A percentile compares a stretch with the other conserved stretches of the same genome.
These are phyloP conservation scores for Penicillium cataractarum DNA, from an alignment of 495 filamentous ascomycete species.

Conservation along the genomic window DNA sequence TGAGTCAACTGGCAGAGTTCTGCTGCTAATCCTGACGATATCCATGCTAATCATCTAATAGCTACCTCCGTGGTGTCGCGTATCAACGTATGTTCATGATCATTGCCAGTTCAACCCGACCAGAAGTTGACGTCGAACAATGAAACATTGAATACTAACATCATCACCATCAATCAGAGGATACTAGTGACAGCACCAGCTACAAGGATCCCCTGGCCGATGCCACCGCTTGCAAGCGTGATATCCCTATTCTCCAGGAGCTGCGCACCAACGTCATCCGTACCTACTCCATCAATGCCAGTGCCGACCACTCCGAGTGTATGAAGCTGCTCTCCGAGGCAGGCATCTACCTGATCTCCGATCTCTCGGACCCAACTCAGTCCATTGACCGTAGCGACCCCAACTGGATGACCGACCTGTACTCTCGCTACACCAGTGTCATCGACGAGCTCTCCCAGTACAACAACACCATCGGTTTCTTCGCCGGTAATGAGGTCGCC, in stretches of 20 bases:
- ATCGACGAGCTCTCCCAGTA: slow-evolving; percentile 79
- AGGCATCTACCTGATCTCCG: slow-evolving; percentile 92
- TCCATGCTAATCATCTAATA: slow-evolving; percentile 31
- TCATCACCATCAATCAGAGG: slow-evolving; percentile 37
- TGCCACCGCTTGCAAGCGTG: slow-evolving; percentile 68
- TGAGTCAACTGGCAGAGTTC: slow-evolving; percentile 37
- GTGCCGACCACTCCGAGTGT: slow-evolving; percentile 75
- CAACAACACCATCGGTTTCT: slow-evolving; percentile 91
- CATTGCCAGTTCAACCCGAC: not conserved
- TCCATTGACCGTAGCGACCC: slow-evolving; percentile 86
- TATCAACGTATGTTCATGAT: slow-evolving; percentile 65
- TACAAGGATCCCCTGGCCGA: slow-evolving; percentile 77
- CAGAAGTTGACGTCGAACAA: no score
- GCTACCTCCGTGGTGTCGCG: slow-evolving; percentile 83
- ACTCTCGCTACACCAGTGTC: slow-evolving; percentile 77
- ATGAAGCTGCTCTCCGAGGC: slow-evolving; percentile 82
- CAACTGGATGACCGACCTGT: slow-evolving; percentile 74
- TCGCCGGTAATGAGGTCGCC: slow-evolving; percentile 95
- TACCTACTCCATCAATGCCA: slow-evolving; percentile 88
- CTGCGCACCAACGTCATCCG: slow-evolving; percentile 89
- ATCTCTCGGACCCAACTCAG: slow-evolving; percentile 74
- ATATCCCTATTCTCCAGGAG: slow-evolving; percentile 77
- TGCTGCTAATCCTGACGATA: no score
- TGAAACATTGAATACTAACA: slow-evolving; percentile 9
- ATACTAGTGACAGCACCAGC: slow-evolving; percentile 34